phyloP scores from a whole-genome alignment of 2,329 filamentous ascomycete genomes.

The Diplodia sapinea region DNA sequence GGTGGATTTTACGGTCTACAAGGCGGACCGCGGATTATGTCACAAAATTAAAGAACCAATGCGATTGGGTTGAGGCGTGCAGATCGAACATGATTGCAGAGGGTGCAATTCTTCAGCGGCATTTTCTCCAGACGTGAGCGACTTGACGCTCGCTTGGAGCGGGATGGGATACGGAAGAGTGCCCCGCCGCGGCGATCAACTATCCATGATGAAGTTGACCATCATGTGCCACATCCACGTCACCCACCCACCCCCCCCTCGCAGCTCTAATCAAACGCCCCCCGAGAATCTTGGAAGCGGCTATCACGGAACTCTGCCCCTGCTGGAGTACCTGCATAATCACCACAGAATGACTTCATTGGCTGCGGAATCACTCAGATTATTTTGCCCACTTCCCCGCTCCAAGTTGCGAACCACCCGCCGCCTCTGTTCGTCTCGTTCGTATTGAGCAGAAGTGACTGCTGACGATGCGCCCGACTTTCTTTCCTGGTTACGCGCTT shows the following conservation, averaged over 20 bases:
- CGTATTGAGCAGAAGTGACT: neutral
- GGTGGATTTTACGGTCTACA: slow-evolving; percentile 24
- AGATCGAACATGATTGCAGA: slow-evolving; percentile 1
- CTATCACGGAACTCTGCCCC: slow-evolving; percentile 14
- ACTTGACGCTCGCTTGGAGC: neutral
- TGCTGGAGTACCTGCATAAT: slow-evolving; percentile 26
- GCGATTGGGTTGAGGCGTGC: slow-evolving; percentile 32
- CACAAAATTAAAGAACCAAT: slow-evolving; percentile 31
- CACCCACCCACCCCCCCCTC: too few relatives aligned
- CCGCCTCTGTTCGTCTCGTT: neutral
- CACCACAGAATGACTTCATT: slow-evolving; percentile 25
- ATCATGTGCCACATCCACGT: slow-evolving; percentile 12
- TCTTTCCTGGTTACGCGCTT: neutral
- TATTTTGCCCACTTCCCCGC: slow-evolving; percentile 19
- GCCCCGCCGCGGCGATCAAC: slow-evolving; percentile 20
- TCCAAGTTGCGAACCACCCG: neutral
- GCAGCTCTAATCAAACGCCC: neutral
- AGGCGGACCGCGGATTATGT: slow-evolving; percentile 27
- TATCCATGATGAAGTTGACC: slow-evolving; percentile 24
- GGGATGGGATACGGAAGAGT: slow-evolving; percentile 1
- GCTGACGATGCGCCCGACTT: slow-evolving; percentile 10
- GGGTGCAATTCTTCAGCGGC: neutral
- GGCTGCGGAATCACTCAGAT: neutral
- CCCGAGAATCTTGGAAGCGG: neutral
- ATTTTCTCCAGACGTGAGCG: neutral